These are phyloP conservation scores for Beauveria asiatica DNA, from an alignment of 2,329 filamentous ascomycete species.

Conservation along the genomic window DNA sequence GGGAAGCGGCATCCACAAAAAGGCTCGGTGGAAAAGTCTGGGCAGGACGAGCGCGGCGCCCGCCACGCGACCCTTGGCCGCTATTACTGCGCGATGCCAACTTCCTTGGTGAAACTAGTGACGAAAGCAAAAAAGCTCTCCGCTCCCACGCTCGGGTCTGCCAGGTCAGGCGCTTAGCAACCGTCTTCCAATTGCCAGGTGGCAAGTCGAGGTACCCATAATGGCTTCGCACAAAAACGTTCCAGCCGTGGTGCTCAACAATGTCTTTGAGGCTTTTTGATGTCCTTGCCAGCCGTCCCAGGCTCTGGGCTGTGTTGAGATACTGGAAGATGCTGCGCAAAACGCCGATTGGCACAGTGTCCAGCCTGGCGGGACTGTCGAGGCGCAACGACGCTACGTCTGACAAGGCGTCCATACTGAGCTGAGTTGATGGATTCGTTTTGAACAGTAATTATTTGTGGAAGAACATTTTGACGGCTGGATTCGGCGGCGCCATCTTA, in stretches of 20 bases:
- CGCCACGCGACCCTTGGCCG: background rate
- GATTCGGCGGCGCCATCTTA: background rate
- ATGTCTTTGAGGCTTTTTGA: conserved; percentile 27
- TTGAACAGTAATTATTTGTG: background rate
- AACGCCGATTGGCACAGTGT: conserved; percentile 32
- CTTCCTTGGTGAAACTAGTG: conserved; percentile 4
- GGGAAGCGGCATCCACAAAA: conserved; percentile 1
- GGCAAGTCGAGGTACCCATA: conserved; percentile 29
- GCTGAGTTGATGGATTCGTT: background rate
- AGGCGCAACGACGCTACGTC: conserved; percentile 2
- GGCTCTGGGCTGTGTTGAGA: conserved; percentile 32
- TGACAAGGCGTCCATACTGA: background rate
- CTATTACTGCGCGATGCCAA: background rate
- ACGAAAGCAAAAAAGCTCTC: conserved; percentile 22
- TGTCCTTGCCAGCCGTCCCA: conserved; percentile 26
- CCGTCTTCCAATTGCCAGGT: conserved; percentile 21
- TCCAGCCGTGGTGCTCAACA: conserved; percentile 32
- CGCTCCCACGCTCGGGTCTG: conserved; percentile 38
- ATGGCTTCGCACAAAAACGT: conserved; percentile 30
- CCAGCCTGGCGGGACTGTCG: conserved; percentile 16
- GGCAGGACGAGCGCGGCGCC: conserved; percentile 6
- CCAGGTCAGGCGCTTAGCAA: conserved; percentile 32
- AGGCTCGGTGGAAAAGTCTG: conserved; percentile 11
- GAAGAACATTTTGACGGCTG: background rate
- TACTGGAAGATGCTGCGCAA: conserved; percentile 31